phyloP scores from a whole-genome alignment of 352 stramenopile species.

The Globisporangium mamillatum region DNA sequence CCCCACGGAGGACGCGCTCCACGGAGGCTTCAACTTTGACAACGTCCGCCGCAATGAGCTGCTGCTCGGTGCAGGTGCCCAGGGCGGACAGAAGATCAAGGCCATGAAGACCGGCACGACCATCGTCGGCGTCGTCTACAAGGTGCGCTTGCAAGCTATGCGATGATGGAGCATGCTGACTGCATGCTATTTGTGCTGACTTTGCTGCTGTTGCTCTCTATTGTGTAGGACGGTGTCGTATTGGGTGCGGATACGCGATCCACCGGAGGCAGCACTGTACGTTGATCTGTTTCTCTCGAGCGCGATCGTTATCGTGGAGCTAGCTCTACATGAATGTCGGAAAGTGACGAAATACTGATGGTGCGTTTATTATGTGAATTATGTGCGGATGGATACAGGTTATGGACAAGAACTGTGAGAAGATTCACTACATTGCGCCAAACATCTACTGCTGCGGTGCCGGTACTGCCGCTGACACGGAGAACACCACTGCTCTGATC shows the following conservation, averaged over 20 bases:
- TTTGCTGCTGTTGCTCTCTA: not conserved
- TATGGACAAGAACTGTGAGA: constrained; percentile 99
- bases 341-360: not conserved
- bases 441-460: constrained; percentile 99
- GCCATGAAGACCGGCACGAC: constrained; percentile 96
- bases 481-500: constrained; percentile 89
- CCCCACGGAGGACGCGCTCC: constrained; percentile 44
- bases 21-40: constrained; percentile 91
- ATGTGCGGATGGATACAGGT: constrained; percentile 44
- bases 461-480: constrained; percentile 96
- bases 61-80: constrained; percentile 52
- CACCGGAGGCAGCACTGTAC: constrained; percentile 89
- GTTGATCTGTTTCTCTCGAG: not conserved
- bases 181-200: not conserved
- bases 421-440: constrained; percentile 99
- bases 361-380: not conserved
- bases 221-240: constrained; percentile 90
- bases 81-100: constrained; percentile 62
- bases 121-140: constrained; percentile 96
- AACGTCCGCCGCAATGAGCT: constrained; percentile 92
- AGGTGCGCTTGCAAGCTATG: constrained; percentile 30
- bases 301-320: no score
- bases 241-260: constrained; percentile 97
- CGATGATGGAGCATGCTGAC: not conserved
- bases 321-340: no score